phyloP scores from a whole-genome alignment of 1,139 yeast genomes.

The Hemisphaericaspora xylofermentans region DNA sequence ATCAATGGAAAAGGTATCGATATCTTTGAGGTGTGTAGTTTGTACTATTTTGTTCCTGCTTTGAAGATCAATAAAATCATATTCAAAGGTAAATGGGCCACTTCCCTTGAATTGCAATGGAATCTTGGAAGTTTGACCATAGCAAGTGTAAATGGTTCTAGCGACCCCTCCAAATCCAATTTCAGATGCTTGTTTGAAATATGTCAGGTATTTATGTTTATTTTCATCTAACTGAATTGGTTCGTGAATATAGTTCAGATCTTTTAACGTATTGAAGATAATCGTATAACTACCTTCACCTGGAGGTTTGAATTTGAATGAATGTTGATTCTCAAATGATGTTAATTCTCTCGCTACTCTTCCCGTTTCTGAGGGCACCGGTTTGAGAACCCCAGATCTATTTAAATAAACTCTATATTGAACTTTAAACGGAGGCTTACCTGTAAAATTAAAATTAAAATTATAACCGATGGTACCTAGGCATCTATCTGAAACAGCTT shows the following conservation, averaged over 20 bases:
- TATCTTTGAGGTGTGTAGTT: slow-evolving; percentile 41
- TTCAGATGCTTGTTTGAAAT: slow-evolving; percentile 50
- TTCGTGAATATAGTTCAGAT: slow-evolving; percentile 46
- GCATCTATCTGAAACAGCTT: slow-evolving; percentile 77
- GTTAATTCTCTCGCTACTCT: slow-evolving; percentile 23
- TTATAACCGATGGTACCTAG: slow-evolving; percentile 84
- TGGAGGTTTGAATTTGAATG: slow-evolving; percentile 72
- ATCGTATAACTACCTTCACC: slow-evolving; percentile 80
- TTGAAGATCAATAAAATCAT: slow-evolving; percentile 45
- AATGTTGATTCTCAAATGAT: slow-evolving; percentile 23
- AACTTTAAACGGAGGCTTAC: slow-evolving; percentile 79
- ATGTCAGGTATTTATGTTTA: slow-evolving; percentile 48
- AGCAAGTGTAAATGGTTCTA: slow-evolving; percentile 34
- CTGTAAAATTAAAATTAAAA: slow-evolving; percentile 68
- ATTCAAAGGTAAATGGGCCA: slow-evolving; percentile 70
- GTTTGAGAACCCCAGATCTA: slow-evolving; percentile 30
- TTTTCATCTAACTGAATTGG: slow-evolving; percentile 34
- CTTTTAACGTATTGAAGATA: slow-evolving; percentile 59
- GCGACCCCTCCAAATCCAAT: slow-evolving; percentile 17
- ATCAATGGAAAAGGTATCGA: slow-evolving; percentile 42
- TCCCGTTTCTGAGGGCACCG: slow-evolving; percentile 35
- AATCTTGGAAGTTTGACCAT: slow-evolving; percentile 38
- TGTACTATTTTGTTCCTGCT: slow-evolving; percentile 41
- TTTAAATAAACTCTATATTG: slow-evolving; percentile 59
- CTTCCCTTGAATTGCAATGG: slow-evolving; percentile 70